Percentiles rank a stretch among this genome's conserved stretches.
Conservation (phyloP, 192 early-diverging fungal species). For the Gryganskiella cystojenkinii region DNA sequence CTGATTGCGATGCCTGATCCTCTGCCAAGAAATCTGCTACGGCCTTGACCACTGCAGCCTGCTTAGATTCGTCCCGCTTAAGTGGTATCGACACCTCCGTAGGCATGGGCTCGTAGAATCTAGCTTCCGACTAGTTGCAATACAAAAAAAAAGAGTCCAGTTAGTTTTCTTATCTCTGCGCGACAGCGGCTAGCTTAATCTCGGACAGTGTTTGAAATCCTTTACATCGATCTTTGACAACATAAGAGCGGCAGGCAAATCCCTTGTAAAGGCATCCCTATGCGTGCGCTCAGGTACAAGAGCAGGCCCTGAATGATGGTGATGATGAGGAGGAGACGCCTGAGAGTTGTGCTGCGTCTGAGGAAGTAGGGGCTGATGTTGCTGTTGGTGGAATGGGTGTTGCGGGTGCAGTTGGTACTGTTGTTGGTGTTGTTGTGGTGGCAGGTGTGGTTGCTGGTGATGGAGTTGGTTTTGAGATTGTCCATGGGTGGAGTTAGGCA, state of each 20-base stretch:
- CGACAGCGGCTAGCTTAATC: too few relatives aligned
- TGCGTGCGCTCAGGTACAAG: slow-evolving; percentile 25
- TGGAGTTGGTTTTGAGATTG: neutral
- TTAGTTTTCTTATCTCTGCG: too few relatives aligned
- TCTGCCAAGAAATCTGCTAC: slow-evolving; percentile 20
- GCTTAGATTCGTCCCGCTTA: slow-evolving; percentile 2
- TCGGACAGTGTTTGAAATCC: too few relatives aligned
- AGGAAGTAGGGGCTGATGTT: neutral
- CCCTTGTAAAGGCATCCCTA: slow-evolving; percentile 23
- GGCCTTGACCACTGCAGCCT: neutral
- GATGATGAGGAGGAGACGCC: slow-evolving; percentile 1
- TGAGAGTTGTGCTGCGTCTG: neutral
- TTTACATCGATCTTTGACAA: slow-evolving; percentile 44
- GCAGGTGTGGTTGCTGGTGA: slow-evolving; percentile 2
- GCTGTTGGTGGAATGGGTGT: neutral
- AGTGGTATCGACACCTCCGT: slow-evolving; percentile 21
- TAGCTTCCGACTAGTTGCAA: slow-evolving; percentile 12
- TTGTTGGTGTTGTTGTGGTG: neutral
- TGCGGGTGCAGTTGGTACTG: neutral
- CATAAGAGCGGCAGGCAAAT: slow-evolving; percentile 39
- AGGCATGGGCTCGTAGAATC: slow-evolving; percentile 39
- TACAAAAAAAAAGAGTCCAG: neutral
- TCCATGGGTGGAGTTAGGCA: too few relatives aligned
- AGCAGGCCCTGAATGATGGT: slow-evolving; percentile 9
- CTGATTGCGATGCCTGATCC: neutral